Base-by-base conservation (phyloP, 345 rosid species). In the Dipteronia dyeriana region DNA sequence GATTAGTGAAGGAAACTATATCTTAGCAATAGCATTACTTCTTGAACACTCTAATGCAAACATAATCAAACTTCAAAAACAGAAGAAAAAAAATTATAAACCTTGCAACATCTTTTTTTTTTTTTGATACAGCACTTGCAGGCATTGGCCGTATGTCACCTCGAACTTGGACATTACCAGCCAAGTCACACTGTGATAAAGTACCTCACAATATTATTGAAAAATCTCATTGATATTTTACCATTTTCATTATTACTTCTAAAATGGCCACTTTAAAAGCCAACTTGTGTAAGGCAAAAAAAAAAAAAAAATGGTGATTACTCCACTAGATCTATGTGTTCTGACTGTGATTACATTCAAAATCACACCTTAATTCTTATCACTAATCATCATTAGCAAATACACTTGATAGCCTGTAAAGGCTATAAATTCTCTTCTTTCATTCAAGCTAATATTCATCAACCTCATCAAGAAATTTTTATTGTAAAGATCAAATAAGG, bases 321-420 rank as follows among this genome's bases (percentile, higher is more conserved):
- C 7, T 66, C 81, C 76, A 77, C 76, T 78, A 75, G 71, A 64
- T 62, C 61, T 9, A 75, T 26, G 62, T 29, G 45, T 7, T 29
- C 57, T 20, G 8, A 69, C 20, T 25, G 76, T 74, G 49, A 57
- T 39, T 39, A 17, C n/a, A 68, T 51, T 29, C 10, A 17, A 7
- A 25, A 9, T 5, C 34, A 41, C 23, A 26, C n/a, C 57, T 53
- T 53, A 53, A 53, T 53, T 20, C 13, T 47, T 60, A 75, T 62
- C 47, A 75, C 78, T 81, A 69, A 69, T 76, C 80, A 81, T 79
- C 64, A 81, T 70, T 74, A 71, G 20, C 39, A 70, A 39, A 60
- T 41, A 0, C 20, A n/a, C 16, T 43, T 66, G 23, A 7, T 49
- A 62, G 70, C 47, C 77, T 79, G 61, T 77, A 81, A 69, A 62